phyloP scores from a whole-genome alignment of 2,329 filamentous ascomycete species.

The Venturia oleaginea region DNA sequence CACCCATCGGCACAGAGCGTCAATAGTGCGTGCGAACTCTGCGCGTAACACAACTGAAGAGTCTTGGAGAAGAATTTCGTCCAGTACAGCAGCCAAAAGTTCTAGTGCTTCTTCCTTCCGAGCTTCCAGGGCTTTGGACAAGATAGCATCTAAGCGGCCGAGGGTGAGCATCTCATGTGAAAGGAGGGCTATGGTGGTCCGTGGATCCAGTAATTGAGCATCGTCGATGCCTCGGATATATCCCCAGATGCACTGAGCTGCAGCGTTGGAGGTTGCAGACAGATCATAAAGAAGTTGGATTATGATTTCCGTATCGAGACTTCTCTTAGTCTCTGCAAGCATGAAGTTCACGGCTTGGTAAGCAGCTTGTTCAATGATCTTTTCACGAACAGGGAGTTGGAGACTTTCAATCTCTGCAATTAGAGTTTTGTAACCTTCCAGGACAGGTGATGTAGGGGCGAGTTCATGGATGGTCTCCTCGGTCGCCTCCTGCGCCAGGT shows the following conservation, averaged over 20 bases:
- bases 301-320: constrained; percentile 54
- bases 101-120: constrained; percentile 65
- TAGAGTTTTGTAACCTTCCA: constrained; percentile 50
- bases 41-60: constrained; percentile 70
- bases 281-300: constrained; percentile 52
- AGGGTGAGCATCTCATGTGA: constrained; percentile 52
- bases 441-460: constrained; percentile 43
- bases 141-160: constrained; percentile 50
- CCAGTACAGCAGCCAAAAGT: constrained; percentile 71
- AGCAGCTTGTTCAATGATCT: constrained; percentile 46
- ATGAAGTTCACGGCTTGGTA: constrained; percentile 45
- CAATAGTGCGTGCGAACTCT: constrained; percentile 76
- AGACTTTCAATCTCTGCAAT: constrained; percentile 32
- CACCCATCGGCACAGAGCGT: constrained; percentile 75
- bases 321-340: constrained; percentile 44
- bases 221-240: constrained; percentile 45
- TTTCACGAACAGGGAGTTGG: constrained; percentile 42
- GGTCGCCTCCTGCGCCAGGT: constrained; percentile 44
- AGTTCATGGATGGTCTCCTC: constrained; percentile 52
- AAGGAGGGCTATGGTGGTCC: constrained; percentile 51
- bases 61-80: constrained; percentile 69
- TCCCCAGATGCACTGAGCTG: constrained; percentile 44
- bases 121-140: constrained; percentile 62
- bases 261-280: constrained; percentile 51
- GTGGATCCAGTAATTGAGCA: constrained; percentile 50